phyloP scores from a whole-genome alignment of 108 stramenopile species.

The Pelagomonas calceolata region DNA sequence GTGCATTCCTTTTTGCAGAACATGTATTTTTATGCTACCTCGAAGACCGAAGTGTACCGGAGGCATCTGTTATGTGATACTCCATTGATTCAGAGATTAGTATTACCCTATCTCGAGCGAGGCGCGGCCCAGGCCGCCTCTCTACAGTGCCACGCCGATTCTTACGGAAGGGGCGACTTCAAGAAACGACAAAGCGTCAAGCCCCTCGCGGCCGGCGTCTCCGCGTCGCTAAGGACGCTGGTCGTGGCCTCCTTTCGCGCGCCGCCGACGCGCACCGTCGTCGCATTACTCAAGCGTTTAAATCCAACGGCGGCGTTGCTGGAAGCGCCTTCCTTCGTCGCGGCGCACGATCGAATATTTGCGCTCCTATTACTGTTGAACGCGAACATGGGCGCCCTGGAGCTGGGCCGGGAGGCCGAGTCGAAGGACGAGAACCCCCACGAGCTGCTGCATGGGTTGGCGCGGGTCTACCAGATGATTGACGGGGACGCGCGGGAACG shows the following conservation, averaged over 20 bases:
- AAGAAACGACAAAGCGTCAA: background rate
- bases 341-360: conserved; percentile 44
- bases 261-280: conserved; percentile 38
- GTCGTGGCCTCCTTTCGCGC: conserved; percentile 44
- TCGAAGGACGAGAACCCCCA: conserved; percentile 1
- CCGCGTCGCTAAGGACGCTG: conserved; percentile 24
- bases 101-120: conserved; percentile 44
- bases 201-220: conserved; percentile 11
- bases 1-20: conserved; percentile 44
- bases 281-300: conserved; percentile 33
- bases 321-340: conserved; percentile 30
- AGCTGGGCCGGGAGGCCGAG: conserved; percentile 9
- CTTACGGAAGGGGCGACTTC: conserved; percentile 5
- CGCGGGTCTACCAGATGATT: conserved; percentile 19
- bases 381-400: conserved; percentile 53
- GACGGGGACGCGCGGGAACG: conserved; percentile 18
- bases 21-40: conserved; percentile 40
- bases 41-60: conserved; percentile 24
- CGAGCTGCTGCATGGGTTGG: conserved; percentile 19
- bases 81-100: conserved; percentile 33
- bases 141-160: conserved; percentile 26
- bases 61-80: conserved; percentile 40
- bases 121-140: conserved; percentile 31
- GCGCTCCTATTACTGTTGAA: conserved; percentile 41
- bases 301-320: conserved; percentile 41